Evolutionary conservation across 1,284 basidiomycete genomes (phyloP), one percentile per base, ranked within the genome.

Genomic region (Fomitopsis palustris): DNA sequence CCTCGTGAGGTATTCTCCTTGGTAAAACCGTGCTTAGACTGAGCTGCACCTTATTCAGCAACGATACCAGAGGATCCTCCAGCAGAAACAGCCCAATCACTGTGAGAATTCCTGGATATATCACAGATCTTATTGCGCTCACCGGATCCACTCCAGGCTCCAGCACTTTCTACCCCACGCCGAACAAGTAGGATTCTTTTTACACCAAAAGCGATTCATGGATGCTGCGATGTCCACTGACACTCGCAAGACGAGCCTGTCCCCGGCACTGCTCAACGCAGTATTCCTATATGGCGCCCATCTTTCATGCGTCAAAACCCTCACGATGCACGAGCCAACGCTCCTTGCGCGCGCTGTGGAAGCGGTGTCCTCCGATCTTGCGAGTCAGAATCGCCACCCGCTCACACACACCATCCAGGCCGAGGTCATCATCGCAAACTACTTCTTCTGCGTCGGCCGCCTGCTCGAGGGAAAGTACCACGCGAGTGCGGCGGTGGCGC

Each of bases 381-480:
- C 29, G 47, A 64, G 75, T 25, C 56, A 65, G 33, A 71, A 68
- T 52, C 69, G 73, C 8, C 71, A 61, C 55, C 73, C 67, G 51
- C 69, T 65, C 58, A 72, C 56, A 53, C 60, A 67, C 16, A 66
- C 74, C 16, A 72, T 81, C 39, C 79, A 81, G 62, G 78, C 79
- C 0, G 78, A 81, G 57, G 70, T 79, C 3, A 72, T 82, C 6
- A 70, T 82, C 23, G 74, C 78, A 0, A 72, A 73, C 54, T 81
- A 80, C 65, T 78, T 78, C 65, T 74, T 78, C 56, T 73, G 72
- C 55, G 67, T 71, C 27, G 74, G 72, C 25, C 70, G 75, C 10
- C 64, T 72, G 31, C 67, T 81, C 2, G 77, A 81, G 62, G 80
- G 78, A 1, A 69, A 70, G 21, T 77, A 77, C 59, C 78, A 81